phyloP scores from a whole-genome alignment of 345 rosid species.

The Carallia pectinifolia region DNA sequence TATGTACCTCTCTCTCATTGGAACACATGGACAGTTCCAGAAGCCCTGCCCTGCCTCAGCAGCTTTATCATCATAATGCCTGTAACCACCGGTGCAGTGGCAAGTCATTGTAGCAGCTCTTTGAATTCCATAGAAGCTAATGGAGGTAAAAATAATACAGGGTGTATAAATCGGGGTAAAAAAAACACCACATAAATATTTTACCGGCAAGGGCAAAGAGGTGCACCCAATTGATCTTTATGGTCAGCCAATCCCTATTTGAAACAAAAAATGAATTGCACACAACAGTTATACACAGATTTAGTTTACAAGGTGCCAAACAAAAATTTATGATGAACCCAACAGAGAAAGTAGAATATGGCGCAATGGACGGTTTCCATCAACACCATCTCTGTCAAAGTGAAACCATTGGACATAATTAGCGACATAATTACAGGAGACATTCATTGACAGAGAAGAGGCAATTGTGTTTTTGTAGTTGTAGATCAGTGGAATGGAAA shows the following conservation, averaged over 20 bases:
- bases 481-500: background rate
- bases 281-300: background rate
- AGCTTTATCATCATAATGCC: conserved; percentile 96
- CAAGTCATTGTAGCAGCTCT: background rate
- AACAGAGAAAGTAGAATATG: background rate
- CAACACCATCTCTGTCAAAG: too few relatives aligned
- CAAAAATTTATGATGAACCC: background rate
- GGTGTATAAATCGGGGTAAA: background rate
- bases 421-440: too few relatives aligned
- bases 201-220: conserved; percentile 88
- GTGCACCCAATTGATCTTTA: conserved; percentile 88
- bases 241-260: conserved; percentile 91
- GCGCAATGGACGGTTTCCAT: too few relatives aligned
- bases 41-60: conserved; percentile 92
- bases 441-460: too few relatives aligned
- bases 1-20: conserved; percentile 93
- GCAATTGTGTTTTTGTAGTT: too few relatives aligned
- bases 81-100: conserved; percentile 22
- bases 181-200: conserved; percentile 9
- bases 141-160: background rate
- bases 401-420: too few relatives aligned
- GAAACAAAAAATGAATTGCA: conserved; percentile 3
- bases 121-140: background rate
- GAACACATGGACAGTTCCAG: conserved; percentile 99
- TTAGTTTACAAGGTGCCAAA: too few relatives aligned